Conservation (phyloP, 257 asterid species). For the Gentiana dahurica region DNA sequence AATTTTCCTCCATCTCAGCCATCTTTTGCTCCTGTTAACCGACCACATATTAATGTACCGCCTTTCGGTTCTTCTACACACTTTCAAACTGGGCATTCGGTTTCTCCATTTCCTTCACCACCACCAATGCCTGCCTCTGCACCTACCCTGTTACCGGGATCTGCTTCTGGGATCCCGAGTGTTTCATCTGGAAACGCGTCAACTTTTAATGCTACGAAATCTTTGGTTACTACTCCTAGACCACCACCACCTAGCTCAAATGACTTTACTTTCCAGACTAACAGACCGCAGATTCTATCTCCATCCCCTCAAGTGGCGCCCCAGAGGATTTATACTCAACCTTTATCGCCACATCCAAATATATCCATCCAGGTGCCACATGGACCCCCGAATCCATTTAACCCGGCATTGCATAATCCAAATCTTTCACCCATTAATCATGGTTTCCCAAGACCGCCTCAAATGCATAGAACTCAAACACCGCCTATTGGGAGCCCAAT, state of each 20-base stretch:
- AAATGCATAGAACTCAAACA: constrained; percentile 28
- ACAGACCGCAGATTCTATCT: constrained; percentile 38
- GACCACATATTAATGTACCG: constrained; percentile 8
- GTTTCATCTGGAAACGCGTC: constrained; percentile 27
- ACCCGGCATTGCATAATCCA: constrained; percentile 32
- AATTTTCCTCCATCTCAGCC: constrained; percentile 25
- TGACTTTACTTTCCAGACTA: constrained; percentile 83
- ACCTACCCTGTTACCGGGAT: constrained; percentile 11
- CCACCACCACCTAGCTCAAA: constrained; percentile 53
- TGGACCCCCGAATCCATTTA: constrained; percentile 30
- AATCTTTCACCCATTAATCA: constrained; percentile 32
- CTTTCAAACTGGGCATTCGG: constrained; percentile 26
- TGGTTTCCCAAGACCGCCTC: constrained; percentile 51
- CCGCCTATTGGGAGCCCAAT: constrained; percentile 23
- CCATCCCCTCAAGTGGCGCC: constrained; percentile 24
- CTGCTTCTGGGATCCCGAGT: constrained; percentile 24
- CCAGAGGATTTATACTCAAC: constrained; percentile 34
- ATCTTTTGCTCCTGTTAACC: constrained; percentile 25
- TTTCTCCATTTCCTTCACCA: constrained; percentile 18
- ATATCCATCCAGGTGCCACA: constrained; percentile 32
- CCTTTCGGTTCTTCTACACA: constrained; percentile 15
- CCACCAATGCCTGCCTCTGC: constrained; percentile 18
- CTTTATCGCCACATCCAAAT: constrained; percentile 25
- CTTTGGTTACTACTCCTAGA: constrained; percentile 34
- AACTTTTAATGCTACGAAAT: constrained; percentile 23